Conservation (phyloP, 2,329 filamentous ascomycete genomes). For the Beauveria asiatica region DNA sequence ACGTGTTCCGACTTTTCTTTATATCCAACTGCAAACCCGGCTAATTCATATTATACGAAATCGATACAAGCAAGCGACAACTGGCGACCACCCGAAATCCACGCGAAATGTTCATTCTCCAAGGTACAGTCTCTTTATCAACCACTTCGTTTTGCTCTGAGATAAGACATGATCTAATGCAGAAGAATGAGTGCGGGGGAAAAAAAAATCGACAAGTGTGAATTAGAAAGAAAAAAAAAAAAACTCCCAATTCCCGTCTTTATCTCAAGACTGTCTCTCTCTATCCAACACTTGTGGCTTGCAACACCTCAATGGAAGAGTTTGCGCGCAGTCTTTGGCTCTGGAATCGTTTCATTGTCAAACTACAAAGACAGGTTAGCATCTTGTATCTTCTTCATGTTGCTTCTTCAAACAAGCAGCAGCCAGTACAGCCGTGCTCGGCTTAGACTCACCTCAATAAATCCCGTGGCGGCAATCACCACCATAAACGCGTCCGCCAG, state of each 20-base stretch:
- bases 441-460: constrained; percentile 60
- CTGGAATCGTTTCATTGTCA: constrained; percentile 31
- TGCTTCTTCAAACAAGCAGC: background rate
- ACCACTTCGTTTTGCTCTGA: background rate
- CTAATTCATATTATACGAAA: too few species aligned
- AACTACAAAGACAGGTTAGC: constrained; percentile 21
- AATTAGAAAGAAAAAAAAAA: background rate
- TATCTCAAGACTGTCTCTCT: background rate
- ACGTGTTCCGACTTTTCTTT: too few species aligned
- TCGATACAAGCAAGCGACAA: too few species aligned
- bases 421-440: background rate
- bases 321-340: constrained; percentile 24
- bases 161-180: background rate
- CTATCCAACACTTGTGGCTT: background rate
- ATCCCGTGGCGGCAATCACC: constrained; percentile 72
- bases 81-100: too few species aligned
- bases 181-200: background rate
- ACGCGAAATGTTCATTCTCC: too few species aligned
- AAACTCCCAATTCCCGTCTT: background rate
- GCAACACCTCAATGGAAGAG: constrained; percentile 30
- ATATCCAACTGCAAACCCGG: too few species aligned
- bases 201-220: background rate
- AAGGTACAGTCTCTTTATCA: background rate
- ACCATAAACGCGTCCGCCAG: constrained; percentile 79
- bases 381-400: background rate